These are phyloP conservation scores for Erucastrum elatum DNA, from an alignment of 345 rosid species.

Conservation along the genomic window DNA sequence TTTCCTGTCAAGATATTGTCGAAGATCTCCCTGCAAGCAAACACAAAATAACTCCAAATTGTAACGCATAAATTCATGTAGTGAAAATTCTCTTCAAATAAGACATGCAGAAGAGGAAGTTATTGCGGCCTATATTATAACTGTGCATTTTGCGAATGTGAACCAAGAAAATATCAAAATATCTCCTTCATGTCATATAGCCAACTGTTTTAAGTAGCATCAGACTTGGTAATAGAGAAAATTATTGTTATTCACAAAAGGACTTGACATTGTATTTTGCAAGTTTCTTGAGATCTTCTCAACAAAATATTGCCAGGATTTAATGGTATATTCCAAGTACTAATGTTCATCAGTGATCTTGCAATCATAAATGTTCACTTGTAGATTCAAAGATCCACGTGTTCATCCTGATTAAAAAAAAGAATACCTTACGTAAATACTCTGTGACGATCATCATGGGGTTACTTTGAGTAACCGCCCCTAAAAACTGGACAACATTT, in stretches of 20 bases:
- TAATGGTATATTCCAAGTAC: background rate
- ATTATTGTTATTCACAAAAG: background rate
- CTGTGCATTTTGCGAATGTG: slow-evolving; percentile 17
- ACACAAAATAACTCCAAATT: background rate
- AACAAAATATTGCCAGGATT: slow-evolving; percentile 1
- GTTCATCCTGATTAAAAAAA: slow-evolving; percentile 13
- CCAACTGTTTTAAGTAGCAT: slow-evolving; percentile 6
- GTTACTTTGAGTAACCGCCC: slow-evolving; percentile 86
- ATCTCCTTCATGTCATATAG: background rate
- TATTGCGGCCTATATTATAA: background rate
- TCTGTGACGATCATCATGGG: slow-evolving; percentile 92
- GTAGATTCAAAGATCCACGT: background rate
- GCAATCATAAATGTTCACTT: background rate
- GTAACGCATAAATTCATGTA: background rate
- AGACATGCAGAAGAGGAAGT: background rate
- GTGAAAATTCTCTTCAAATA: background rate
- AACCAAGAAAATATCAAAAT: slow-evolving; percentile 8
- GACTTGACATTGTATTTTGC: background rate
- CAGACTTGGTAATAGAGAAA: background rate
- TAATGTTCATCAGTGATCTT: slow-evolving; percentile 4
- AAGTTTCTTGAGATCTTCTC: background rate
- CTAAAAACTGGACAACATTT: slow-evolving; percentile 83
- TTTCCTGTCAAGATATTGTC: slow-evolving; percentile 63
- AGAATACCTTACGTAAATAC: slow-evolving; percentile 65
- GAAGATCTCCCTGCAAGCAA: slow-evolving; percentile 67